A percentile compares a stretch with the other conserved stretches of the same genome.
These are phyloP conservation scores for Dryas alaskensis DNA, from an alignment of 306 rosid species.

Conservation along the genomic window DNA sequence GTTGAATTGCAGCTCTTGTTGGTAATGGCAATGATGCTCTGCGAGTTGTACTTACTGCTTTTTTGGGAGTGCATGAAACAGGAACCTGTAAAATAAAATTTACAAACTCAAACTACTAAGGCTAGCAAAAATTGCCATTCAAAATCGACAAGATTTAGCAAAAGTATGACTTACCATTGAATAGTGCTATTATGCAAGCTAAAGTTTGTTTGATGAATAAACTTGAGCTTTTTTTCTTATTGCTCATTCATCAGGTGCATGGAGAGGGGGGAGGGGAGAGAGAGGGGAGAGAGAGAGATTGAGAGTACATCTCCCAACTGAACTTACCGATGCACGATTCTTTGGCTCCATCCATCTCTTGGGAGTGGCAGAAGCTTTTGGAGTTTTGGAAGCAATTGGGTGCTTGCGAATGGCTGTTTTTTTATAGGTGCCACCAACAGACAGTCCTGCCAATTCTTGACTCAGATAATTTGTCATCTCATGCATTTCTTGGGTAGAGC, in stretches of 20 bases:
- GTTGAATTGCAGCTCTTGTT: constrained; percentile 40
- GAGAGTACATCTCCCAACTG: constrained; percentile 16
- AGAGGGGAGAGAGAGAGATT: constrained; percentile 3
- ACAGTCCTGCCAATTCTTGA: constrained; percentile 45
- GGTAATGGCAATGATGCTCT: constrained; percentile 83
- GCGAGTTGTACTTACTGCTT: constrained; percentile 47
- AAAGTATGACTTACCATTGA: background rate
- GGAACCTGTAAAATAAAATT: constrained; percentile 47
- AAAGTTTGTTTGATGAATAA: background rate
- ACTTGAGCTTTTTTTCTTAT: background rate
- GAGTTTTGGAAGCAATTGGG: constrained; percentile 47
- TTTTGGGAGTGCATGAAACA: constrained; percentile 39
- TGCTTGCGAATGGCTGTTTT: constrained; percentile 46
- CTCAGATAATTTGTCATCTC: constrained; percentile 50
- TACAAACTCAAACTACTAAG: constrained; percentile 26
- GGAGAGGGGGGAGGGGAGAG: too few species aligned
- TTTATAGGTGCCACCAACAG: constrained; percentile 39
- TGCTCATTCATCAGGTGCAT: too few species aligned
- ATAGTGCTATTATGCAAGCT: background rate
- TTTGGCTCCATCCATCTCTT: constrained; percentile 56
- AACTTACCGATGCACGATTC: constrained; percentile 51
- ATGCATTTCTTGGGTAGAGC: constrained; percentile 70
- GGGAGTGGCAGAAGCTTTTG: constrained; percentile 49
- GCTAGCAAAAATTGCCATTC: constrained; percentile 14
- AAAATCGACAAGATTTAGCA: constrained; percentile 8